A percentile compares a stretch with the other conserved stretches of the same genome.
Conservation (phyloP, 768 basidiomycete genomes). For the Tubosaeta sp. region DNA sequence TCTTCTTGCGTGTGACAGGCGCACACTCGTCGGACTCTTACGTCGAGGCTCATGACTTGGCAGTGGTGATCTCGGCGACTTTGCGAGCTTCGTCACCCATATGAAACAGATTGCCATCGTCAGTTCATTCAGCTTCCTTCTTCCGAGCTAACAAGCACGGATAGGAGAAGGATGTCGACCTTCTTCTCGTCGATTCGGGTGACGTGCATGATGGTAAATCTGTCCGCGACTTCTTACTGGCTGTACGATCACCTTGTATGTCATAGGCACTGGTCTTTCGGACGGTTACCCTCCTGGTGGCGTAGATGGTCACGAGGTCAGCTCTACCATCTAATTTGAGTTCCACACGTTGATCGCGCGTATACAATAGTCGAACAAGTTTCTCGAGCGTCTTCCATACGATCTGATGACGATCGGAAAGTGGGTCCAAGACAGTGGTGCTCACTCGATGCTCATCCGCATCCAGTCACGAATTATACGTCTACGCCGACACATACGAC, state of each 20-base stretch:
- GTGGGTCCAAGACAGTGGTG: slow-evolving; percentile 34
- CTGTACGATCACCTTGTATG: neutral
- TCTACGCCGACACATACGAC: slow-evolving; percentile 61
- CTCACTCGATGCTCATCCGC: neutral
- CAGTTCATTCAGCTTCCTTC: slow-evolving; percentile 6
- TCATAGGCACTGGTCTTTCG: slow-evolving; percentile 67
- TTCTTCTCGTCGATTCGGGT: slow-evolving; percentile 80
- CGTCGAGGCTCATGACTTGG: neutral
- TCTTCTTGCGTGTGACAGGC: neutral
- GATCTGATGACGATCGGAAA: slow-evolving; percentile 86
- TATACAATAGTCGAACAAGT: slow-evolving; percentile 58
- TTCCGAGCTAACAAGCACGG: neutral
- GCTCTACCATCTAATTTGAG: slow-evolving; percentile 8
- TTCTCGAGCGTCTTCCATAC: slow-evolving; percentile 70
- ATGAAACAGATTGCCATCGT: slow-evolving; percentile 74
- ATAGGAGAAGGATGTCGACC: slow-evolving; percentile 69
- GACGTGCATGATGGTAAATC: slow-evolving; percentile 63
- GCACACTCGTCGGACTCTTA: neutral
- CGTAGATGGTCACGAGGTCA: slow-evolving; percentile 68
- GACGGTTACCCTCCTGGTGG: slow-evolving; percentile 71
- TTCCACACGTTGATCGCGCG: neutral
- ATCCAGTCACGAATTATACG: slow-evolving; percentile 76
- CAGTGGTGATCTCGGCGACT: slow-evolving; percentile 71
- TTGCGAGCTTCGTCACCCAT: slow-evolving; percentile 79
- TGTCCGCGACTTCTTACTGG: neutral